Percentiles rank a stretch among this genome's conserved stretches.
Evolutionary conservation across 257 asterid species (phyloP).

Genomic region (Agastache rugosa): DNA sequence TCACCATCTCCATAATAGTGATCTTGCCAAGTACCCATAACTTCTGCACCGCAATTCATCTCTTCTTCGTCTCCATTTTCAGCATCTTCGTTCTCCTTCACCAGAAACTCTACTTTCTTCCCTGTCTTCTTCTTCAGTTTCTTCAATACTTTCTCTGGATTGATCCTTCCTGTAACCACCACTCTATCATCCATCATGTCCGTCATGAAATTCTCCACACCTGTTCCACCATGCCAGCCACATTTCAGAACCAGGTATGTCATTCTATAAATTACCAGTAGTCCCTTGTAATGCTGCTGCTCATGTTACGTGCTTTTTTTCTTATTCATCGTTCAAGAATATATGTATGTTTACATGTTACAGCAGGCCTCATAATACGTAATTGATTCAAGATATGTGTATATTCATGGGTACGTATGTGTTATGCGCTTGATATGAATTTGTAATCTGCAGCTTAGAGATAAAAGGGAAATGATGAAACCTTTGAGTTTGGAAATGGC

Average conservation of each 20-base stretch:
- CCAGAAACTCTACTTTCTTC: constrained; percentile 62
- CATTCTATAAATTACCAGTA: not conserved
- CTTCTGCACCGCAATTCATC: constrained; percentile 23
- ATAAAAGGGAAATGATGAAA: constrained; percentile 30
- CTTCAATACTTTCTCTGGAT: constrained; percentile 65
- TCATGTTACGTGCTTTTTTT: not conserved
- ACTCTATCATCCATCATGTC: constrained; percentile 68
- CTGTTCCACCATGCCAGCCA: constrained; percentile 36
- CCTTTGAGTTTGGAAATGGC: constrained; percentile 77
- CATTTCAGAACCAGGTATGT: constrained; percentile 3
- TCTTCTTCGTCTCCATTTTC: constrained; percentile 27
- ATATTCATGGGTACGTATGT: not conserved
- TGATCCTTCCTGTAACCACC: constrained; percentile 55
- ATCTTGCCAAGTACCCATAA: constrained; percentile 38
- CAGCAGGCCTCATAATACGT: not conserved
- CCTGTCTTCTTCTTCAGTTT: constrained; percentile 73
- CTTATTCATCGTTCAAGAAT: constrained; percentile 7
- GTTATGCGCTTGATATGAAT: not conserved
- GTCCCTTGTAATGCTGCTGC: not conserved
- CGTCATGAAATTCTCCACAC: constrained; percentile 70
- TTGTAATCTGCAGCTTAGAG: constrained; percentile 3
- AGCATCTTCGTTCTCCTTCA: constrained; percentile 35
- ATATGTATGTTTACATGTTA: not conserved
- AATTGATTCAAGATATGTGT: not conserved
- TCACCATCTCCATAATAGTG: constrained; percentile 49